These are phyloP conservation scores for Clitopilus hobsonii DNA, from an alignment of 768 basidiomycete species.

Conservation along the genomic window DNA sequence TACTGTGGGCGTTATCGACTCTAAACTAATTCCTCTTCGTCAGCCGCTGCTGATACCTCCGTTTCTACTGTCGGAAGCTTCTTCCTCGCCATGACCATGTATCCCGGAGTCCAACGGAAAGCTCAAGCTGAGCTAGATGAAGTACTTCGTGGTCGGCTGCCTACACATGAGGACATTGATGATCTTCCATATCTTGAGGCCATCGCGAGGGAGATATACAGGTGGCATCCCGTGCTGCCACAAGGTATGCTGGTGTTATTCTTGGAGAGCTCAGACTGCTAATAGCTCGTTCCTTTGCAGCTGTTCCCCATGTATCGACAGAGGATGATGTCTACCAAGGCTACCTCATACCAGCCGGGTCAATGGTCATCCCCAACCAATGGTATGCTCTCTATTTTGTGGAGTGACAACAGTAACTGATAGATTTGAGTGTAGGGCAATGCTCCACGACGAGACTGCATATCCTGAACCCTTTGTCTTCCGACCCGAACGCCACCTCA, in stretches of 20 bases:
- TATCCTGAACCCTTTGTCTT: slow-evolving; percentile 37
- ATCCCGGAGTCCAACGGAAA: slow-evolving; percentile 24
- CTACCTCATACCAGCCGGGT: slow-evolving; percentile 24
- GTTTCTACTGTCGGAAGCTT: slow-evolving; percentile 23
- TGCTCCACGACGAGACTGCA: slow-evolving; percentile 31
- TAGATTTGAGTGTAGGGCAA: slow-evolving; percentile 23
- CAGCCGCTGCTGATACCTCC: slow-evolving; percentile 18
- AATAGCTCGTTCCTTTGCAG: not conserved
- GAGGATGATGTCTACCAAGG: slow-evolving; percentile 22
- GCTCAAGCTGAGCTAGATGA: slow-evolving; percentile 30
- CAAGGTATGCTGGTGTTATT: slow-evolving; percentile 11
- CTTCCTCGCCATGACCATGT: slow-evolving; percentile 23
- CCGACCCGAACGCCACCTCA: slow-evolving; percentile 35
- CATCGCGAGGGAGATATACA: slow-evolving; percentile 21
- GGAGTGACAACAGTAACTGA: not conserved
- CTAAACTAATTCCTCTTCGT: not conserved
- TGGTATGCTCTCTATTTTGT: slow-evolving; percentile 17
- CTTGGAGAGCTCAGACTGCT: too few relatives aligned
- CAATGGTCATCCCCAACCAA: slow-evolving; percentile 25
- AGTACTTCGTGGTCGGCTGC: slow-evolving; percentile 26
- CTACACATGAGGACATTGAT: slow-evolving; percentile 22
- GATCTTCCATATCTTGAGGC: slow-evolving; percentile 26
- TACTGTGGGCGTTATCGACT: not conserved
- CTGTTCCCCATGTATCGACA: not conserved
- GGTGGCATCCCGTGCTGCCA: slow-evolving; percentile 20